phyloP scores from a whole-genome alignment of 1,139 yeast genomes.

The Kodamaea plutei region DNA sequence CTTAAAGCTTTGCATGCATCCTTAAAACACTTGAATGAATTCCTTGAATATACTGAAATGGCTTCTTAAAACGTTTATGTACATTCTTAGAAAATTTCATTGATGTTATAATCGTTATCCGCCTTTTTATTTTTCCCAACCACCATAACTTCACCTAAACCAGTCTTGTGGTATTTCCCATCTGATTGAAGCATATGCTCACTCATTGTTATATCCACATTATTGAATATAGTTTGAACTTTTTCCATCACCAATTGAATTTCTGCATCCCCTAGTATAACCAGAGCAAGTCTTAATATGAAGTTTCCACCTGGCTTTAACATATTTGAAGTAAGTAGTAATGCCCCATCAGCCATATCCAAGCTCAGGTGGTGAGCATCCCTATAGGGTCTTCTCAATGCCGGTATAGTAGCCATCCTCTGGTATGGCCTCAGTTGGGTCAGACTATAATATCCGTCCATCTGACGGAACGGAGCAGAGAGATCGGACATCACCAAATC shows the following conservation, averaged over 20 bases:
- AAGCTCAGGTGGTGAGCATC: conserved; percentile 28
- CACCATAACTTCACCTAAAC: conserved; percentile 34
- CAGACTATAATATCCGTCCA: conserved; percentile 60
- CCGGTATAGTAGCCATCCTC: conserved; percentile 24
- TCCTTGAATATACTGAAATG: too few species aligned
- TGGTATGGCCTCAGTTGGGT: conserved; percentile 73
- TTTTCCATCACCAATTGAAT: conserved; percentile 55
- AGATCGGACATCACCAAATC: conserved; percentile 82
- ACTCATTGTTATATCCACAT: too few species aligned
- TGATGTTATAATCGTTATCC: conserved; percentile 36
- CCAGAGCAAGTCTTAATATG: conserved; percentile 69
- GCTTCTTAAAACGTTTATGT: too few species aligned
- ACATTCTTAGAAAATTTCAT: conserved; percentile 8
- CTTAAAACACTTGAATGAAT: too few species aligned
- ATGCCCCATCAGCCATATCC: conserved; percentile 89
- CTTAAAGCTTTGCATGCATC: too few species aligned
- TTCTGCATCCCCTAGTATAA: conserved; percentile 48
- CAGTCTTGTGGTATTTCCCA: too few species aligned
- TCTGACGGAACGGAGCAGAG: conserved; percentile 70
- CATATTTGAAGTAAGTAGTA: conserved; percentile 66
- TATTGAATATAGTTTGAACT: conserved; percentile 52
- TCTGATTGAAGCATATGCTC: too few species aligned
- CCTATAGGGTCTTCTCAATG: conserved; percentile 23
- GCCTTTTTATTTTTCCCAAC: conserved; percentile 52
- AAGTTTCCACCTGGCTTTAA: conserved; percentile 67